A percentile compares a stretch with the other conserved stretches of the same genome.
phyloP scores from a whole-genome alignment of 305 asterid genomes.

The Fraxinus velutina region DNA sequence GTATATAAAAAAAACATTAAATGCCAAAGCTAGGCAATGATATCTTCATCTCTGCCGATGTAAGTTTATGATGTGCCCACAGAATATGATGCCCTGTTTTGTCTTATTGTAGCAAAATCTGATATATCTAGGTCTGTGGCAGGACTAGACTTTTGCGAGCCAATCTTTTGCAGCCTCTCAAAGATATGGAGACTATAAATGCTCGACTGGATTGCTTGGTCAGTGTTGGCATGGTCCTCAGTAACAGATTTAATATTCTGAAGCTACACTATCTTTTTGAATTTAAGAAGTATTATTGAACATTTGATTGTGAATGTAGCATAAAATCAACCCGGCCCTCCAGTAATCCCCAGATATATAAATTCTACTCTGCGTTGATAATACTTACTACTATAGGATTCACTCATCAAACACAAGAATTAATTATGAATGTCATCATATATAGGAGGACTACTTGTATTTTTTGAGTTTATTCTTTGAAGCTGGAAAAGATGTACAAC shows the following conservation, averaged over 20 bases:
- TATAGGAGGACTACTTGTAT: background rate
- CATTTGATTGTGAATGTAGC: background rate
- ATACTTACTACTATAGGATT: background rate
- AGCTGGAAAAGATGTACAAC: constrained; percentile 8
- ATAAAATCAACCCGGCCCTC: background rate
- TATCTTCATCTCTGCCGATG: constrained; percentile 14
- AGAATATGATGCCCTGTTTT: constrained; percentile 24
- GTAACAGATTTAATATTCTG: background rate
- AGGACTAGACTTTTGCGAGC: constrained; percentile 96
- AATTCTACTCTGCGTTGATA: constrained; percentile 1
- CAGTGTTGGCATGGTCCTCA: constrained; percentile 23
- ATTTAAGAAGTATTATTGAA: background rate
- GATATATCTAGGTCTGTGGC: constrained; percentile 33
- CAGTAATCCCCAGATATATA: background rate
- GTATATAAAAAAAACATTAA: background rate
- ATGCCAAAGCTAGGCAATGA: background rate
- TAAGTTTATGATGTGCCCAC: constrained; percentile 19
- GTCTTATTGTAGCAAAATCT: constrained; percentile 14
- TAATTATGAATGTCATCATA: background rate
- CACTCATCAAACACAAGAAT: background rate
- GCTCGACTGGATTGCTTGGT: constrained; percentile 95
- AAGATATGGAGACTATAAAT: constrained; percentile 85
- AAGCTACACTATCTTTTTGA: background rate
- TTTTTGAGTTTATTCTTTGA: background rate
- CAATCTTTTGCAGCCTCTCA: constrained; percentile 95